Base-by-base conservation (phyloP, 306 rosid genomes). In the Hippophae tibetana region DNA sequence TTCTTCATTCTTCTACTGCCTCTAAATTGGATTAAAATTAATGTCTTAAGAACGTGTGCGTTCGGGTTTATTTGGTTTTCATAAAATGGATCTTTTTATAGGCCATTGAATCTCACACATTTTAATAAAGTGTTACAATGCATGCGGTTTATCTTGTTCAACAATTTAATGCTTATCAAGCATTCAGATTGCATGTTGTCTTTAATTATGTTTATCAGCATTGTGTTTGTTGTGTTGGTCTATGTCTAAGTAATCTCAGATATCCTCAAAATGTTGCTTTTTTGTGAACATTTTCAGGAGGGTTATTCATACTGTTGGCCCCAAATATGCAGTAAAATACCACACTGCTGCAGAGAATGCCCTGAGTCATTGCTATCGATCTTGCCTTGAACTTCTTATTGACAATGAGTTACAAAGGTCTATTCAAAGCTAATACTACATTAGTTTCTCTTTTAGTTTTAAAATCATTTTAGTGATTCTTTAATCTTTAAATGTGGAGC, bases 341-440 rank as follows among this genome's bases (percentile, higher is more conserved):
- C 99, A 93, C 71, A 88, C 99, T 53, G 99, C 99, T 45, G 97
- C 99, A 56, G 99, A 93, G 78, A 93, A 88, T 70, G 95, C 99
- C 69, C 78, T 93, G 65, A 93, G 99, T 72, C 99, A 93, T 73
- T 93, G 99, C 71, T 93, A 93, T 41, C 97, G 99, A 31, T 84
- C 99, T 75, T 88, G 99, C 79, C 86, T 93, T 41, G 97, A 93
- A 80, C 93, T 93, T 68, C 89, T 93, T 60, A 75, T 92, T 44
- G 97, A 93, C 44, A 69, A 82, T 79, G 94, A 94, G 41, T 78
- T 93, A 76, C 79, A 65, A 71, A 92, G 97, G 99, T 92, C 57
- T 13, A 64, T 56, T 58, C 47, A 63, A 61, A 67, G 56, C 48
- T 50, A 61, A 62, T 76, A 66, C 66, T 54, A 40, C 26, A 56